Percentiles rank a stretch among this genome's conserved stretches.
Conservation (phyloP, 495 filamentous ascomycete genomes). For the Hypoxylon intermedium region DNA sequence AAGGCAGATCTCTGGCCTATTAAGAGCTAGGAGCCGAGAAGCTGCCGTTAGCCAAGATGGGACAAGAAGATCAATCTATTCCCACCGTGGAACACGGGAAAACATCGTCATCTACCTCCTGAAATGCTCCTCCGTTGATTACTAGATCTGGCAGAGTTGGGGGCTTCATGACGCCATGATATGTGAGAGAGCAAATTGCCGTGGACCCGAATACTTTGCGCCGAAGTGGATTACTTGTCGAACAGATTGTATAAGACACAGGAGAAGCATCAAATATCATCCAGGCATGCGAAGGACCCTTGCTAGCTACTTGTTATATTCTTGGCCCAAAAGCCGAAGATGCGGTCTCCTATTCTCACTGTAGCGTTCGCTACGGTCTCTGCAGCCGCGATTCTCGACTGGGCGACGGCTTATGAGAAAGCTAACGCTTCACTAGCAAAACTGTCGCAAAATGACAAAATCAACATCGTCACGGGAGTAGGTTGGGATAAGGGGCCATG, state of each 20-base stretch:
- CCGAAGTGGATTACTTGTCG: conserved; percentile 5
- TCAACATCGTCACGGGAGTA: conserved; percentile 67
- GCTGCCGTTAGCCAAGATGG: conserved; percentile 76
- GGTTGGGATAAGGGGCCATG: conserved; percentile 72
- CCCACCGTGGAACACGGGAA: conserved; percentile 25
- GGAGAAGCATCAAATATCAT: background rate
- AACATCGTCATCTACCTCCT: conserved; percentile 14
- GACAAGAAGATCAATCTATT: conserved; percentile 36
- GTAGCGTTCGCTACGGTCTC: conserved; percentile 15
- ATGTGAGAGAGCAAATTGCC: background rate
- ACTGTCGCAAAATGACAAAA: conserved; percentile 64
- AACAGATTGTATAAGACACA: conserved; percentile 20
- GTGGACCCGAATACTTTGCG: background rate
- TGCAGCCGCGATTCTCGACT: conserved; percentile 42
- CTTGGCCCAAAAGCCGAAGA: conserved; percentile 11
- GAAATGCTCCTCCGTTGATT: conserved; percentile 36
- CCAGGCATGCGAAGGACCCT: background rate
- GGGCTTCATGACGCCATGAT: conserved; percentile 6
- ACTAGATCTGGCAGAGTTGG: conserved; percentile 35
- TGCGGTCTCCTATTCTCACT: conserved; percentile 11
- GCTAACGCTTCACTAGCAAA: conserved; percentile 61
- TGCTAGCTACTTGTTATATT: conserved; percentile 7
- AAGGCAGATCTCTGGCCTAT: conserved; percentile 60
- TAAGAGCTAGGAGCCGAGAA: conserved; percentile 66
- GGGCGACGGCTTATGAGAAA: conserved; percentile 64